Evolutionary conservation across 2,329 filamentous ascomycete genomes (phyloP).

Genomic region (Madurella mycetomatis): DNA sequence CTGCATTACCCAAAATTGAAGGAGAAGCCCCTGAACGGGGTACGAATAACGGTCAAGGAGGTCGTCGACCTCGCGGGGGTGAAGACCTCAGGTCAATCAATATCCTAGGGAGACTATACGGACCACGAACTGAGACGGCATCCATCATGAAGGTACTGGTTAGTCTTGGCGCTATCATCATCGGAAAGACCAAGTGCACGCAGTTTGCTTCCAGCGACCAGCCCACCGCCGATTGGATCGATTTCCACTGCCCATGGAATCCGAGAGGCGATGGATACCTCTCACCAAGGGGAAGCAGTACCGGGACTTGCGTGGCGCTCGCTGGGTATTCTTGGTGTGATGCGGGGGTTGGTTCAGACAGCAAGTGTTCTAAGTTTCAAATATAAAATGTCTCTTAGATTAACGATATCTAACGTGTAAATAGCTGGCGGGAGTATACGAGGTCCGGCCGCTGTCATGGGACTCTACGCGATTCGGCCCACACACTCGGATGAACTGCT

Average conservation of each 20-base stretch:
- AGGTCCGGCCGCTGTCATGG: no score
- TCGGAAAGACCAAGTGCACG: constrained; percentile 11
- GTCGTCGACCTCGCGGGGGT: constrained; percentile 7
- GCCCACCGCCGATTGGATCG: constrained; percentile 12
- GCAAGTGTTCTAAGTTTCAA: no score
- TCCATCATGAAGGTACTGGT: no score
- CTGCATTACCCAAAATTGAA: no score
- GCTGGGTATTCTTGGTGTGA: constrained; percentile 10
- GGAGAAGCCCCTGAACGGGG: constrained; percentile 7
- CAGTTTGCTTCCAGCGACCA: constrained; percentile 10
- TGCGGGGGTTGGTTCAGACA: not conserved
- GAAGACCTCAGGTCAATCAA: constrained; percentile 1
- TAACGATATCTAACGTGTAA: no score
- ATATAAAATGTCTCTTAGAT: no score
- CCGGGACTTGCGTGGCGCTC: constrained; percentile 6
- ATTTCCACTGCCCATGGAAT: constrained; percentile 13
- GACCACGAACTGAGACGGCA: no score
- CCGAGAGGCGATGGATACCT: constrained; percentile 11
- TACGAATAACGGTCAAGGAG: constrained; percentile 11
- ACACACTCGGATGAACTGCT: no score
- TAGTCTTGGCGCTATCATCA: no score
- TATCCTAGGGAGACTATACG: not conserved
- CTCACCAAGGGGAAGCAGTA: constrained; percentile 4
- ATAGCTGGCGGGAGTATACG: no score
- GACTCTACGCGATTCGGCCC: no score